Conservation (phyloP, 192 early-diverging fungal species). For the Jimgerdemannia lactiflua region DNA sequence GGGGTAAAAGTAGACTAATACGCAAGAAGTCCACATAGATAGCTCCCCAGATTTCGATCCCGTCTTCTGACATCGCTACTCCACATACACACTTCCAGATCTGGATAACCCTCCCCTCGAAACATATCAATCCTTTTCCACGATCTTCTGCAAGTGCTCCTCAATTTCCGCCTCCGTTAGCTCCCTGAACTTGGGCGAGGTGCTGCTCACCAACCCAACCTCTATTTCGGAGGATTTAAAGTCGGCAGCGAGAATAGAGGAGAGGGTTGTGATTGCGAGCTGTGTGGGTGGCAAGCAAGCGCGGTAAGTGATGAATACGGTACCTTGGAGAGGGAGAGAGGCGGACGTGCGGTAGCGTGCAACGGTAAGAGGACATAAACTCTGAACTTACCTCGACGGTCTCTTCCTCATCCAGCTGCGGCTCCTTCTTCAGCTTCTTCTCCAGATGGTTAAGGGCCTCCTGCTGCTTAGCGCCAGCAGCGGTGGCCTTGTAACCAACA, state of each 20-base stretch:
- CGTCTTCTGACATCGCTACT: no score
- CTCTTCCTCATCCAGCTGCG: slow-evolving; percentile 75
- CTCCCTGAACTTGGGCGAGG: slow-evolving; percentile 73
- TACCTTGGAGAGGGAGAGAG: no score
- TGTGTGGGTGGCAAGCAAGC: no score
- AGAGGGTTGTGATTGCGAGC: slow-evolving; percentile 94
- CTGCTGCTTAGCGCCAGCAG: slow-evolving; percentile 93
- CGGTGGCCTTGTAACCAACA: slow-evolving; percentile 95
- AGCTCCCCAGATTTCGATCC: no score
- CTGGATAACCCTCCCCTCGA: background rate
- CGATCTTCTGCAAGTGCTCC: slow-evolving; percentile 80
- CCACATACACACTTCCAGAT: no score
- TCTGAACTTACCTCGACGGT: slow-evolving; percentile 76
- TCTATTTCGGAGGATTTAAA: slow-evolving; percentile 98
- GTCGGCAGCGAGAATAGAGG: slow-evolving; percentile 87
- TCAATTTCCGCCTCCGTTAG: slow-evolving; percentile 86
- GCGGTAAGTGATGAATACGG: no score
- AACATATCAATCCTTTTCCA: slow-evolving; percentile 67
- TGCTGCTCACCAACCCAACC: slow-evolving; percentile 82
- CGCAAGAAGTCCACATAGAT: background rate
- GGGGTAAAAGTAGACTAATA: background rate
- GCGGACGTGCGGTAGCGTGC: no score
- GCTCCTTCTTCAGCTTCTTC: slow-evolving; percentile 96
- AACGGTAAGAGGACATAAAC: no score
- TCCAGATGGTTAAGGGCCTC: slow-evolving; percentile 96